Conservation (phyloP, 257 asterid species). For the Nicotiana tabacum region DNA sequence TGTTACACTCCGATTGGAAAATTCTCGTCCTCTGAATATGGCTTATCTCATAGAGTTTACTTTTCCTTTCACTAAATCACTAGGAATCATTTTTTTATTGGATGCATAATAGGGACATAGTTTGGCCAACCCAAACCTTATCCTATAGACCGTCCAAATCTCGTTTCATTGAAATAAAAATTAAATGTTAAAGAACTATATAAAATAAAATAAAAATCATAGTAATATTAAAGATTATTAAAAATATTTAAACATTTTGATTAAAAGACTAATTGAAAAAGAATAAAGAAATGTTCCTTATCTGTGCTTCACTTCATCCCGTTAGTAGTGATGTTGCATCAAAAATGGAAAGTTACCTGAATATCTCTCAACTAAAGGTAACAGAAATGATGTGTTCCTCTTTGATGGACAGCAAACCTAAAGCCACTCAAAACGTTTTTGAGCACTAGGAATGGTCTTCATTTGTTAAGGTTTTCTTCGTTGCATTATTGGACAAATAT, state of each 20-base stretch:
- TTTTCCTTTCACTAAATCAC: background rate
- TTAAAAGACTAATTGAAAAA: too few relatives aligned
- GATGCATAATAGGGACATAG: background rate
- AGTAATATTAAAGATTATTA: too few relatives aligned
- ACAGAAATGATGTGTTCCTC: background rate
- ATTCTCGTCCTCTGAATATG: background rate
- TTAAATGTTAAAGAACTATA: too few relatives aligned
- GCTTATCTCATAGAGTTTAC: background rate
- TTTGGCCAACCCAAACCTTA: conserved; percentile 7
- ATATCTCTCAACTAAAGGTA: background rate
- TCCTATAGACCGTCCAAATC: background rate
- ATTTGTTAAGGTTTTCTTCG: background rate
- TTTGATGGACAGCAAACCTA: conserved; percentile 7
- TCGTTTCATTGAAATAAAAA: too few relatives aligned
- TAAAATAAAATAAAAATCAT: too few relatives aligned
- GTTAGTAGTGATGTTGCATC: background rate
- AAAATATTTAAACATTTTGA: too few relatives aligned
- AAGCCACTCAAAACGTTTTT: background rate
- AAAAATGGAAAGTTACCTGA: background rate
- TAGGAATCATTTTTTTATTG: background rate
- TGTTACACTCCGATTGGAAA: background rate
- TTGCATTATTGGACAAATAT: background rate
- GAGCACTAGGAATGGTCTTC: background rate
- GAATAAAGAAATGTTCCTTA: background rate
- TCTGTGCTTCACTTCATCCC: background rate